Evolutionary conservation across 768 basidiomycete species (phyloP).

Genomic region (Sporobolomyces pararoseus): DNA sequence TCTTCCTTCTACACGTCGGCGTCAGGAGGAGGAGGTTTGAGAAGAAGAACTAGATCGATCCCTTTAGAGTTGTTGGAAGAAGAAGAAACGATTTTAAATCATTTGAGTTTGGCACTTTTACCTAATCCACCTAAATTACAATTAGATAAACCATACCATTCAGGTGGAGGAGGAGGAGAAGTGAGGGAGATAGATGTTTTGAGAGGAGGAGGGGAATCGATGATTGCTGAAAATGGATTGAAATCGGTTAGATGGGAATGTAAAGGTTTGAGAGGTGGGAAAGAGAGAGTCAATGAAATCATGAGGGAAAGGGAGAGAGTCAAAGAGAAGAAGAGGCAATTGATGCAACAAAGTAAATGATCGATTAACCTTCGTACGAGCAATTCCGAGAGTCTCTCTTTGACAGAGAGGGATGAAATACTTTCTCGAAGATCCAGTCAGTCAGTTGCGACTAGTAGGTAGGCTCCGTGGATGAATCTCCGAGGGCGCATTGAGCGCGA

Average conservation of each 20-base stretch:
- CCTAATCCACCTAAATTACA: not conserved
- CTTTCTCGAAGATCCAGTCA: no score
- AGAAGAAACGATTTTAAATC: slow-evolving; percentile 9
- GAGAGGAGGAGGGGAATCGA: not conserved
- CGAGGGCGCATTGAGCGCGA: no score
- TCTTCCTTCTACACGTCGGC: not conserved
- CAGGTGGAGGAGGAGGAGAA: not conserved
- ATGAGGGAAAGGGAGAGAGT: not conserved
- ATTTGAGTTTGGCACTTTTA: not conserved
- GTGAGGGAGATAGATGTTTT: not conserved
- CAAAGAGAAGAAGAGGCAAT: not conserved
- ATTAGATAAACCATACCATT: no score
- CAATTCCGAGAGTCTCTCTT: no score
- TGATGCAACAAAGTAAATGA: no score
- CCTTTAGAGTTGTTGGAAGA: slow-evolving; percentile 34
- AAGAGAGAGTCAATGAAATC: slow-evolving; percentile 7
- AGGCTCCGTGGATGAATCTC: no score
- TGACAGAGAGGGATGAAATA: no score
- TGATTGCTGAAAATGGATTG: slow-evolving; percentile 8
- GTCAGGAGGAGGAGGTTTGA: not conserved
- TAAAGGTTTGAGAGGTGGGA: slow-evolving; percentile 18
- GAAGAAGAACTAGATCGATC: slow-evolving; percentile 3
- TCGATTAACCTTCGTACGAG: no score
- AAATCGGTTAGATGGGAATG: slow-evolving; percentile 26
- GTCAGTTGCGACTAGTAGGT: no score